These are phyloP conservation scores for Venturia asperata DNA, from an alignment of 2,329 filamentous ascomycete genomes.

Conservation along the genomic window DNA sequence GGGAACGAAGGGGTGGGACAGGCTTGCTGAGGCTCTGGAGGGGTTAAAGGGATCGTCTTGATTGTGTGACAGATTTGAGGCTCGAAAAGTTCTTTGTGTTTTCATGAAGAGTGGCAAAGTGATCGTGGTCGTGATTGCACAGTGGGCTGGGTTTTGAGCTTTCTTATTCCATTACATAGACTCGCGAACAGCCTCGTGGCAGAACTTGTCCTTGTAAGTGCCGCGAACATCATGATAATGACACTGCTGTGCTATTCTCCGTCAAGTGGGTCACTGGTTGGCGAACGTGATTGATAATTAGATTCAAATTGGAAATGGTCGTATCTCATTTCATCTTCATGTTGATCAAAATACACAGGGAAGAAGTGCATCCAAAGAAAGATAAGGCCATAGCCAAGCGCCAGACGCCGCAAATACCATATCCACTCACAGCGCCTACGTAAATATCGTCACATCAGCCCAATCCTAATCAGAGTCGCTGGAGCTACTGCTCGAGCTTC, in stretches of 20 bases:
- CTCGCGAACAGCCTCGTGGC: too few species aligned
- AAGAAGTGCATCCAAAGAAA: background rate
- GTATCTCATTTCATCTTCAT: conserved; percentile 4
- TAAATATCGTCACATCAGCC: background rate
- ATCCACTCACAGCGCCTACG: background rate
- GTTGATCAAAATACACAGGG: background rate
- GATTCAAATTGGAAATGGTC: background rate
- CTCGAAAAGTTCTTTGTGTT: conserved; percentile 9
- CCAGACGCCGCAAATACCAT: background rate
- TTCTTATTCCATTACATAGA: too few species aligned
- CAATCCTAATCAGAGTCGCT: conserved; percentile 15
- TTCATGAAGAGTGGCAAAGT: background rate
- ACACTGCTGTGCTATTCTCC: too few species aligned
- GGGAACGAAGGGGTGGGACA: conserved; percentile 60
- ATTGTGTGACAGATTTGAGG: background rate
- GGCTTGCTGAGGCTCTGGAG: conserved; percentile 45
- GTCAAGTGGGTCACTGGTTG: too few species aligned
- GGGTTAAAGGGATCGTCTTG: conserved; percentile 21
- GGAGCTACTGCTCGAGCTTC: conserved; percentile 15
- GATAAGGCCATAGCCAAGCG: background rate
- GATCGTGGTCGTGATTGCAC: background rate
- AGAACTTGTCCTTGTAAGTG: too few species aligned
- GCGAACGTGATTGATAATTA: too few species aligned
- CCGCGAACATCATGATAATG: too few species aligned
- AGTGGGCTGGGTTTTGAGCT: too few species aligned